A percentile compares a stretch with the other conserved stretches of the same genome.
Conservation (phyloP, 768 basidiomycete genomes). For the Pleurotus citrinopileatus region DNA sequence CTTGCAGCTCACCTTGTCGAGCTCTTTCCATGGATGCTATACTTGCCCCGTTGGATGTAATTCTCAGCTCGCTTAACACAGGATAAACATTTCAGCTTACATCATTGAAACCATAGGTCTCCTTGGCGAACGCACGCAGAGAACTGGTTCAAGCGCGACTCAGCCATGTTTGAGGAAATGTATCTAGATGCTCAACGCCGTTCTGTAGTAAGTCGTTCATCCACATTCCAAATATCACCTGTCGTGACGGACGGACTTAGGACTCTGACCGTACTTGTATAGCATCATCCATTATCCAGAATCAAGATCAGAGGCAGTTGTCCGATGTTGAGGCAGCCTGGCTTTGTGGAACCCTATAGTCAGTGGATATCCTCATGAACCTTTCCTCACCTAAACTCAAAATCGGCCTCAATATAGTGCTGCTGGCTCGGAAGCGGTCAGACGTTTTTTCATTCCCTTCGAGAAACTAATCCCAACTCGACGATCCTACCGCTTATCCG, state of each 20-base stretch:
- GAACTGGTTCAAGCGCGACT: constrained; percentile 18
- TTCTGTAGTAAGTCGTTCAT: constrained; percentile 7
- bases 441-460: background rate
- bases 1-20: constrained; percentile 33
- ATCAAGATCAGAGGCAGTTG: constrained; percentile 5
- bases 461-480: too few species aligned
- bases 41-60: constrained; percentile 26
- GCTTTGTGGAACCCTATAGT: constrained; percentile 14
- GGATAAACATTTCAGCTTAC: background rate
- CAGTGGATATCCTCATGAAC: background rate
- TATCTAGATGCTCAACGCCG: constrained; percentile 14
- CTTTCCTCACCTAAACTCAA: background rate
- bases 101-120: background rate
- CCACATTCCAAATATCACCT: too few species aligned
- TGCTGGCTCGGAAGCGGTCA: constrained; percentile 18
- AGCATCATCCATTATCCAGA: constrained; percentile 7
- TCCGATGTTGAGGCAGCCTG: constrained; percentile 12
- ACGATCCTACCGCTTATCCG: background rate
- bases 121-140: constrained; percentile 23
- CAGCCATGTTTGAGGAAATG: constrained; percentile 20
- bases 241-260: too few species aligned
- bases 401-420: too few species aligned
- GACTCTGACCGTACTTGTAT: constrained; percentile 5
- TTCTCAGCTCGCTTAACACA: constrained; percentile 2
- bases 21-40: constrained; percentile 26